These are phyloP conservation scores for Trametes cingulata DNA, from an alignment of 768 basidiomycete species.

Conservation along the genomic window DNA sequence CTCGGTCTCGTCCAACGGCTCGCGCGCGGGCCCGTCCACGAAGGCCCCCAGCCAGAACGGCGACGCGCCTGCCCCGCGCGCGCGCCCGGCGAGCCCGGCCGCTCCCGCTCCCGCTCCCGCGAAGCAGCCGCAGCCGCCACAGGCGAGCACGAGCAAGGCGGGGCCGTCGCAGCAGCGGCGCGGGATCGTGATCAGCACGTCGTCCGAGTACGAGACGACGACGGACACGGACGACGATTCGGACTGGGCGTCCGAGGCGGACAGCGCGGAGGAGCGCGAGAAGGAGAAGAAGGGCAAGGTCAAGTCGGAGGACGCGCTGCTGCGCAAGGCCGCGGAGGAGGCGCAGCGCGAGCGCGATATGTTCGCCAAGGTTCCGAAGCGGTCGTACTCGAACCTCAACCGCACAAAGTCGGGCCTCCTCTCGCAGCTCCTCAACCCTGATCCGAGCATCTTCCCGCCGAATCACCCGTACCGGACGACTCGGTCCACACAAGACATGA, in stretches of 20 bases:
- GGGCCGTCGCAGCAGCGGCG: conserved; percentile 26
- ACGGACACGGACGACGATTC: conserved; percentile 55
- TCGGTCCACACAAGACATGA: conserved; percentile 51
- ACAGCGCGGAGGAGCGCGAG: conserved; percentile 35
- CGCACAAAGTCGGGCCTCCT: conserved; percentile 59
- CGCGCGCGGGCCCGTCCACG: conserved; percentile 11
- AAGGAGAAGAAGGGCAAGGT: conserved; percentile 25
- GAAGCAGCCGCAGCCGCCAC: not conserved
- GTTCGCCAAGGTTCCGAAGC: conserved; percentile 69
- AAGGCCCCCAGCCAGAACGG: conserved; percentile 18
- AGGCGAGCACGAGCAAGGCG: not conserved
- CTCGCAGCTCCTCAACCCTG: conserved; percentile 71
- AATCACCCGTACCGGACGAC: conserved; percentile 60
- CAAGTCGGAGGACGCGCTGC: conserved; percentile 31
- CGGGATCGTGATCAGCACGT: conserved; percentile 48
- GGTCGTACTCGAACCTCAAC: conserved; percentile 61
- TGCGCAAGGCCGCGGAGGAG: conserved; percentile 60
- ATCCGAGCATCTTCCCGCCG: conserved; percentile 57
- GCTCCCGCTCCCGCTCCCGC: conserved; percentile 7
- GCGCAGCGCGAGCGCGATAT: conserved; percentile 66
- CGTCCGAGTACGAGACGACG: conserved; percentile 50
- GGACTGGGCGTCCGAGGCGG: conserved; percentile 62
- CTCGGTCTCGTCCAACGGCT: conserved; percentile 56
- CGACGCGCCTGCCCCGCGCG: conserved; percentile 26
- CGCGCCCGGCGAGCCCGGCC: conserved; percentile 16